phyloP scores from a whole-genome alignment of 202 grass and related monocot species.

The Zizania palustris region DNA sequence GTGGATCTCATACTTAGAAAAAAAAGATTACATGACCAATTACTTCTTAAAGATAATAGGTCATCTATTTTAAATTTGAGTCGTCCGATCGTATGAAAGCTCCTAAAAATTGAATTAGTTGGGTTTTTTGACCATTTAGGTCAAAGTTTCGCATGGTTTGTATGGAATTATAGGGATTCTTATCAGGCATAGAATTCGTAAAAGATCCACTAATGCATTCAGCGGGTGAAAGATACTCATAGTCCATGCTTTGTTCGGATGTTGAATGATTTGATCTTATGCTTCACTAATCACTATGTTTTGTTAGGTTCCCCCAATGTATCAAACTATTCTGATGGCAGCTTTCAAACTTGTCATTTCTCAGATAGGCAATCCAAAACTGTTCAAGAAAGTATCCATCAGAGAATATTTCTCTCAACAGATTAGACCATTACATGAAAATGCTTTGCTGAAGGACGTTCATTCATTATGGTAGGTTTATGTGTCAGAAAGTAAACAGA shows the following conservation, averaged over 20 bases:
- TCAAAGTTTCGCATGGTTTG: background rate
- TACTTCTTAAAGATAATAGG: too few relatives aligned
- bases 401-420: slow-evolving; percentile 26
- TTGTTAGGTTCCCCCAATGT: slow-evolving; percentile 33
- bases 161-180: background rate
- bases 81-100: too few relatives aligned
- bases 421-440: background rate
- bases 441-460: background rate
- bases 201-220: slow-evolving; percentile 23
- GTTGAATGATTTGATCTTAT: slow-evolving; percentile 17
- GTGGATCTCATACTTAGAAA: too few relatives aligned
- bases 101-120: background rate
- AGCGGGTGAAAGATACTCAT: slow-evolving; percentile 16
- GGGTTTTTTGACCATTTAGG: slow-evolving; percentile 13
- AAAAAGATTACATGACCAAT: too few relatives aligned
- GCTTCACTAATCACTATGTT: slow-evolving; percentile 22
- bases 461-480: background rate
- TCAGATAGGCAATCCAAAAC: slow-evolving; percentile 23
- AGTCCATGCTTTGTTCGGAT: slow-evolving; percentile 21
- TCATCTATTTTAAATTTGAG: too few relatives aligned
- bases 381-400: slow-evolving; percentile 27
- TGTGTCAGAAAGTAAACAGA: background rate
- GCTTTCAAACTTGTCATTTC: slow-evolving; percentile 32
- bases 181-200: background rate
- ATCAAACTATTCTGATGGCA: slow-evolving; percentile 4